Percentiles rank a stretch among this genome's conserved stretches.
These are phyloP conservation scores for Abrus precatorius DNA, from an alignment of 306 rosid species.

Conservation along the genomic window DNA sequence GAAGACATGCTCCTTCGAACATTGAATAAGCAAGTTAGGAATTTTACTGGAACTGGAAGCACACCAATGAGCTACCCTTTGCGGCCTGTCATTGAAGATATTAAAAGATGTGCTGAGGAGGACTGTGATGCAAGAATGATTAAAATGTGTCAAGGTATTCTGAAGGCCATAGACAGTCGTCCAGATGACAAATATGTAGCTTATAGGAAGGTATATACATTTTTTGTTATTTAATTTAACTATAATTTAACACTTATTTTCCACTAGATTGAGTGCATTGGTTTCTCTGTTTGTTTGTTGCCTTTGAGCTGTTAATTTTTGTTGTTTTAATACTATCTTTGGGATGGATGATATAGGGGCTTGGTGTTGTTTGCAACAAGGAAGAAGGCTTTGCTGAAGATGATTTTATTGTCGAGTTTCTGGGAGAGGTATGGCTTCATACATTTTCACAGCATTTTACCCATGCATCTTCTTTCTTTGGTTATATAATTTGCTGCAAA, in stretches of 20 bases:
- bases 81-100: constrained; percentile 87
- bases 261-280: not conserved
- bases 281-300: constrained; percentile 31
- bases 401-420: constrained; percentile 95
- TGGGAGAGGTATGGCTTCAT: constrained; percentile 88
- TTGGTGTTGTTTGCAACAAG: constrained; percentile 96
- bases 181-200: constrained; percentile 96
- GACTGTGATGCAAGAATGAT: constrained; percentile 63
- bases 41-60: constrained; percentile 83
- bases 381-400: constrained; percentile 85
- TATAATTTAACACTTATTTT: constrained; percentile 10
- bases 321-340: constrained; percentile 42
- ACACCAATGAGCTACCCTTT: constrained; percentile 87
- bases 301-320: constrained; percentile 41
- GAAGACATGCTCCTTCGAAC: constrained; percentile 89
- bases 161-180: constrained; percentile 82
- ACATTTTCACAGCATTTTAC: constrained; percentile 24
- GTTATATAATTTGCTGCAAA: constrained; percentile 28
- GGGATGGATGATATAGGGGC: constrained; percentile 74
- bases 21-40: constrained; percentile 83
- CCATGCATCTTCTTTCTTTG: constrained; percentile 12
- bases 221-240: constrained; percentile 33
- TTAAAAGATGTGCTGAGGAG: constrained; percentile 70
- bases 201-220: constrained; percentile 80
- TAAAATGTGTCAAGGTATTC: constrained; percentile 82